Evolutionary conservation across 176 grass and related monocot species (phyloP).

Genomic region (Aechmea fasciata): DNA sequence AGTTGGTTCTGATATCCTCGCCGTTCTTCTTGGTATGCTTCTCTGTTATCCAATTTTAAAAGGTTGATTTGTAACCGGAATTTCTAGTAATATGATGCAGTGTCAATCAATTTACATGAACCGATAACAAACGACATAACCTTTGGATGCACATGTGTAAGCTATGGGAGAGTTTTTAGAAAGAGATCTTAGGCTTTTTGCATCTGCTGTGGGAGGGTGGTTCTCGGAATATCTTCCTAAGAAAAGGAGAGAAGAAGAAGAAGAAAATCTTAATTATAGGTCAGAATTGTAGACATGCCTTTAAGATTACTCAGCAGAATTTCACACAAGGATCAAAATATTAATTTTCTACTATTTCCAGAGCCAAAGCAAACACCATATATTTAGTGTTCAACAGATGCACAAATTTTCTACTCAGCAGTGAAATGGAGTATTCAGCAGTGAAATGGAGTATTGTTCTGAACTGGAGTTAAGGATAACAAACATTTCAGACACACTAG

Average conservation of each 20-base stretch:
- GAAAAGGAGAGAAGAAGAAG: not conserved
- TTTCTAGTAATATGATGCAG: not conserved
- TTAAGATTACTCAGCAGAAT: not conserved
- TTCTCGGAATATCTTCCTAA: conserved; percentile 26
- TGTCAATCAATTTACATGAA: not conserved
- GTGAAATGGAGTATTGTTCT: too few species aligned
- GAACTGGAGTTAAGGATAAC: too few species aligned
- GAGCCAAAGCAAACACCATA: too few species aligned
- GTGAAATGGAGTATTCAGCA: too few species aligned
- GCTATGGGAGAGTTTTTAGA: conserved; percentile 6
- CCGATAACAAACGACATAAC: not conserved
- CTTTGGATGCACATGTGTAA: conserved; percentile 9
- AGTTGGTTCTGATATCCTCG: conserved; percentile 4
- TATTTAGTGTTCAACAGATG: too few species aligned
- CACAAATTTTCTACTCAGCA: too few species aligned
- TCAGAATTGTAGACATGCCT: not conserved
- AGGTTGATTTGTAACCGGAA: conserved; percentile 1
- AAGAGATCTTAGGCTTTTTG: conserved; percentile 5
- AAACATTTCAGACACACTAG: too few species aligned
- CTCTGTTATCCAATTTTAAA: conserved; percentile 7
- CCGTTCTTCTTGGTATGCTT: not conserved
- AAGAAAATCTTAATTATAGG: not conserved
- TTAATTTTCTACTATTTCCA: too few species aligned
- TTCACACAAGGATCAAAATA: not conserved
- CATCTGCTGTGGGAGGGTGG: conserved; percentile 10